Conservation (phyloP, 2,329 filamentous ascomycete genomes). For the Rosellinia necatrix region DNA sequence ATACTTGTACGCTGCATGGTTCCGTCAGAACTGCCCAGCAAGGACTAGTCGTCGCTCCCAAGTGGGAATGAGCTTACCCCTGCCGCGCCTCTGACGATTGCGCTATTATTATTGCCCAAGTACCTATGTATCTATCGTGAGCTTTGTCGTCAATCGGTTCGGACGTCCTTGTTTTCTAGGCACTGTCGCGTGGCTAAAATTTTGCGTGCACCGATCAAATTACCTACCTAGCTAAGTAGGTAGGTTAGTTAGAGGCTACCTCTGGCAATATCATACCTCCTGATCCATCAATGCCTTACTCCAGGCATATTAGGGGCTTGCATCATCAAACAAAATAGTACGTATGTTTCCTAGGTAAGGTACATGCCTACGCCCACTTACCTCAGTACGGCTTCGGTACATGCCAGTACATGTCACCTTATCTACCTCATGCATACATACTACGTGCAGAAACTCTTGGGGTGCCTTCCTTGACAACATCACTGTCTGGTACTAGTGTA, state of each 20-base stretch:
- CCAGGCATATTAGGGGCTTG: slow-evolving; percentile 5
- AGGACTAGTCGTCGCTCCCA: not conserved
- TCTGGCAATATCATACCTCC: too few species aligned
- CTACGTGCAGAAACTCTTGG: not conserved
- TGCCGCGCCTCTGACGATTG: slow-evolving; percentile 16
- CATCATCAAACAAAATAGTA: not conserved
- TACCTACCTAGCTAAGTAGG: too few species aligned
- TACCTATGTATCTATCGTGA: slow-evolving; percentile 24
- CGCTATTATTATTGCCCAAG: slow-evolving; percentile 15
- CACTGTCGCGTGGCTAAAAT: not conserved
- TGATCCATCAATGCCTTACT: too few species aligned
- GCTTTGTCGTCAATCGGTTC: slow-evolving; percentile 16
- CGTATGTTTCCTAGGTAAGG: too few species aligned
- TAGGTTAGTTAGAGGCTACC: too few species aligned
- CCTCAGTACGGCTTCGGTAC: too few species aligned
- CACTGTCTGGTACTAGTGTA: not conserved
- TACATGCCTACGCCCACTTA: too few species aligned
- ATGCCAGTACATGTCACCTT: not conserved
- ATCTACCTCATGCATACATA: too few species aligned
- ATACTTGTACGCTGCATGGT: slow-evolving; percentile 12
- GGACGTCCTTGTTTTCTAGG: not conserved
- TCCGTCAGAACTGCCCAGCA: slow-evolving; percentile 14
- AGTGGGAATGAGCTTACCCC: not conserved
- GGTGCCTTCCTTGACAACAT: not conserved
- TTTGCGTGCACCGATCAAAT: not conserved